phyloP scores from a whole-genome alignment of 257 asterid genomes.

The Lantana camara region DNA sequence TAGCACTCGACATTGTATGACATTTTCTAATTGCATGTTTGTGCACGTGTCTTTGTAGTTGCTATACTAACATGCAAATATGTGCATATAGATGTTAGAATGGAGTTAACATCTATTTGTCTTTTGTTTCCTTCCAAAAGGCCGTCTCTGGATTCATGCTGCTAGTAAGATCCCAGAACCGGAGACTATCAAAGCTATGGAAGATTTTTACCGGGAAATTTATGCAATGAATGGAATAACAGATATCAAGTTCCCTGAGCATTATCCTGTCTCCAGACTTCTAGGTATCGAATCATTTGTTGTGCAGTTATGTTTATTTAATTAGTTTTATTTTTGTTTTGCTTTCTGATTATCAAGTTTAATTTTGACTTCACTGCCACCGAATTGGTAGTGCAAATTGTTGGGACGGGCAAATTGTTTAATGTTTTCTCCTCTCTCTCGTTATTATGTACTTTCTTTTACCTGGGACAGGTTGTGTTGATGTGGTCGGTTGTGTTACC shows the following conservation, averaged over 20 bases:
- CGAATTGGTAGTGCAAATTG: not conserved
- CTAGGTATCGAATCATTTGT: constrained; percentile 53
- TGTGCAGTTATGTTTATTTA: not conserved
- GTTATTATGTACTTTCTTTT: no score
- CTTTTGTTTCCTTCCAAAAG: constrained; percentile 37
- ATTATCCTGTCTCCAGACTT: constrained; percentile 91
- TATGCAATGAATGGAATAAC: constrained; percentile 83
- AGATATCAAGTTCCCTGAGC: constrained; percentile 83
- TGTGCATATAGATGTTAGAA: not conserved
- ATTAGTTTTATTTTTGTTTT: no score
- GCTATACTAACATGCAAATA: not conserved
- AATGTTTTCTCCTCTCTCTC: no score
- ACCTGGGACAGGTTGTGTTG: constrained; percentile 69
- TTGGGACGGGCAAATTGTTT: not conserved
- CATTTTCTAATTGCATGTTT: no score
- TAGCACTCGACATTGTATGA: no score
- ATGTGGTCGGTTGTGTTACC: constrained; percentile 82
- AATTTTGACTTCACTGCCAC: not conserved
- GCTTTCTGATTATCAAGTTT: not conserved
- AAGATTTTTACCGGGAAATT: constrained; percentile 85
- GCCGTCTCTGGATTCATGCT: constrained; percentile 98
- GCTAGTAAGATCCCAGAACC: constrained; percentile 92
- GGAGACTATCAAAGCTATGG: constrained; percentile 93
- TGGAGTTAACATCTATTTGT: not conserved
- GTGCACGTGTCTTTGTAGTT: not conserved